Evolutionary conservation across 257 asterid genomes (phyloP).

Genomic region (Capsicum baccatum): DNA sequence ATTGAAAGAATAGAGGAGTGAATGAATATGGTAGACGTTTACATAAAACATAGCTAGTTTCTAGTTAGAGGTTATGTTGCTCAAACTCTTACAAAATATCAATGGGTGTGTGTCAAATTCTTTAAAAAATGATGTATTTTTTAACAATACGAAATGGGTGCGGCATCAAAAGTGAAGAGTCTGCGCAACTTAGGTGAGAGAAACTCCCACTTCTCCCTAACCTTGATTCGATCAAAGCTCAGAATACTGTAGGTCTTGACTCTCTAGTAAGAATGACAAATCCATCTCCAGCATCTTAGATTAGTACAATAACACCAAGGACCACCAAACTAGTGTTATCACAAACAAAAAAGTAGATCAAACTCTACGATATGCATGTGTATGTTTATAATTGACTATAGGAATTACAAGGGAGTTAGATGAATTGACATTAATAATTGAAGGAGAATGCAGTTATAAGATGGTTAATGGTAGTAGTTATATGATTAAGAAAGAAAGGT

Average conservation of each 20-base stretch:
- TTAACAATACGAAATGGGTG: too few species aligned
- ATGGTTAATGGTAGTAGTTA: neutral
- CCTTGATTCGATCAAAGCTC: neutral
- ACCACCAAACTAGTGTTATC: neutral
- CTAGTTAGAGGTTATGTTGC: neutral
- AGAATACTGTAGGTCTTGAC: neutral
- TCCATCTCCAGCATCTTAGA: constrained; percentile 15
- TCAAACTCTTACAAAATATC: too few species aligned
- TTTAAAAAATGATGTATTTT: too few species aligned
- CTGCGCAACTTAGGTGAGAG: neutral
- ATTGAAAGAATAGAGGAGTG: neutral
- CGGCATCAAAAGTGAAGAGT: too few species aligned
- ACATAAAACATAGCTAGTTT: neutral
- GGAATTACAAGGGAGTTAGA: neutral
- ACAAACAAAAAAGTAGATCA: neutral
- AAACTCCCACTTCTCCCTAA: neutral
- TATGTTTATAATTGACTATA: neutral
- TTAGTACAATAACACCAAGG: neutral
- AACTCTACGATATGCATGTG: neutral
- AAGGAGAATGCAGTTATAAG: constrained; percentile 10
- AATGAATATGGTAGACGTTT: neutral
- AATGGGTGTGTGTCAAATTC: too few species aligned
- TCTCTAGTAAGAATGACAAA: neutral
- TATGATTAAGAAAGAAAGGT: constrained; percentile 19
- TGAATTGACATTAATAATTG: neutral